Percentiles rank a stretch among this genome's conserved stretches.
phyloP scores from a whole-genome alignment of 257 asterid genomes.

The Linaria vulgaris region DNA sequence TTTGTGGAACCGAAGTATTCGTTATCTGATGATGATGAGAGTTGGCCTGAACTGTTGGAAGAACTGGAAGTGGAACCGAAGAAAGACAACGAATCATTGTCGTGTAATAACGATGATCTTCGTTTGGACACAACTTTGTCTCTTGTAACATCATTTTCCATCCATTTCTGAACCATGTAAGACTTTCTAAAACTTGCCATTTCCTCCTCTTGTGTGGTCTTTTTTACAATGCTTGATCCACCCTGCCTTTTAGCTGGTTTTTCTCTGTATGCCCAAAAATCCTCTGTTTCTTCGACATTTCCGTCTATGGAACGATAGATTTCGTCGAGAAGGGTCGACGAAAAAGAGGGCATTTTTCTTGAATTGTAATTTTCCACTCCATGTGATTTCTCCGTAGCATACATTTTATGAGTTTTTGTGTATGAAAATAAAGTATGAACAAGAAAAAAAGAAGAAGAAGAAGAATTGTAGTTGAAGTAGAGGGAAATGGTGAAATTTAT shows the following conservation, averaged over 20 bases:
- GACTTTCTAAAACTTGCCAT: slow-evolving; percentile 27
- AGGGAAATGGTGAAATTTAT: neutral
- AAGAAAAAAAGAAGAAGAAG: neutral
- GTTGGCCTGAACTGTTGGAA: slow-evolving; percentile 76
- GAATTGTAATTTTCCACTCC: slow-evolving; percentile 32
- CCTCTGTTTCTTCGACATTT: slow-evolving; percentile 30
- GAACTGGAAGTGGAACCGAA: slow-evolving; percentile 74
- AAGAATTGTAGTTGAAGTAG: neutral
- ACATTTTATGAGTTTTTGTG: slow-evolving; percentile 35
- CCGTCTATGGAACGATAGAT: slow-evolving; percentile 84
- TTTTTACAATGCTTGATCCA: neutral
- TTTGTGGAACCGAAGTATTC: slow-evolving; percentile 44
- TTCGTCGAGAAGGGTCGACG: slow-evolving; percentile 84
- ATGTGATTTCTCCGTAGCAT: slow-evolving; percentile 29
- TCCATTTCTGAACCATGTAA: slow-evolving; percentile 58
- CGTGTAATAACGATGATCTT: slow-evolving; percentile 27
- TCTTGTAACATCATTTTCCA: slow-evolving; percentile 40
- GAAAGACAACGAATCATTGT: slow-evolving; percentile 55
- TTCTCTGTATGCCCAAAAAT: slow-evolving; percentile 15
- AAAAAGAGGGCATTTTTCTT: slow-evolving; percentile 61
- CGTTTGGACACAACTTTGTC: slow-evolving; percentile 23
- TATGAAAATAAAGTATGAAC: neutral
- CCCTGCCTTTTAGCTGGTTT: slow-evolving; percentile 11
- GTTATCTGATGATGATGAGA: slow-evolving; percentile 68
- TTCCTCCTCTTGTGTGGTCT: slow-evolving; percentile 31